phyloP scores from a whole-genome alignment of 1,284 basidiomycete species.

The Xanthoconium separans region DNA sequence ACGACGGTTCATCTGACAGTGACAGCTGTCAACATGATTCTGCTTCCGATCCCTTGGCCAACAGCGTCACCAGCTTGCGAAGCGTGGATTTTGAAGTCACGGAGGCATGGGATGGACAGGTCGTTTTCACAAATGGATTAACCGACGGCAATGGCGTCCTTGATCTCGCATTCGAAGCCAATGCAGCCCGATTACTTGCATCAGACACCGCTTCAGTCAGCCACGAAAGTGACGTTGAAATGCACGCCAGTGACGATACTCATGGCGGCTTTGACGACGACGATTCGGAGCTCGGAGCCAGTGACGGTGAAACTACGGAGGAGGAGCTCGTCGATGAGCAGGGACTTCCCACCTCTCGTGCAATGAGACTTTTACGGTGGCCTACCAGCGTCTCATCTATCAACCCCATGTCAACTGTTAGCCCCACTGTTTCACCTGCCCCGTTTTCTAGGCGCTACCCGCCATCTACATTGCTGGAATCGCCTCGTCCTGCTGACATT shows the following conservation, averaged over 20 bases:
- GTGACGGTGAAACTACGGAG: constrained; percentile 67
- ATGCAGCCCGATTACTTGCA: constrained; percentile 45
- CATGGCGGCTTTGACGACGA: constrained; percentile 35
- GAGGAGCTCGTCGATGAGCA: constrained; percentile 74
- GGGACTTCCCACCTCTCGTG: constrained; percentile 68
- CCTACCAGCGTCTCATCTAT: constrained; percentile 64
- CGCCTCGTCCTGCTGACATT: constrained; percentile 63
- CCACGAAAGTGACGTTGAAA: constrained; percentile 40
- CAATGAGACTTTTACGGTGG: constrained; percentile 68
- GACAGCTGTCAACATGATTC: constrained; percentile 33
- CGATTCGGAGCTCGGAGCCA: constrained; percentile 39
- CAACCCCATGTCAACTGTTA: constrained; percentile 71
- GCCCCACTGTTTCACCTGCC: constrained; percentile 48
- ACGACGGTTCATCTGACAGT: constrained; percentile 38
- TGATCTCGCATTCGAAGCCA: constrained; percentile 57
- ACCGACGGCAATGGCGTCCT: constrained; percentile 50
- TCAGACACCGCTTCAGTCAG: constrained; percentile 39
- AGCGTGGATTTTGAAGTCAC: constrained; percentile 57
- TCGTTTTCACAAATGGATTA: constrained; percentile 65
- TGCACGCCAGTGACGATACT: constrained; percentile 40
- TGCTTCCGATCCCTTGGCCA: constrained; percentile 40
- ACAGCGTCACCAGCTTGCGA: constrained; percentile 35
- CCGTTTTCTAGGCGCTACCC: constrained; percentile 37
- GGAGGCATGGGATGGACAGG: constrained; percentile 69
- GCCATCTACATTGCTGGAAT: constrained; percentile 36